Conservation (phyloP, 2,329 filamentous ascomycete genomes). For the Diaporthe batatas region DNA sequence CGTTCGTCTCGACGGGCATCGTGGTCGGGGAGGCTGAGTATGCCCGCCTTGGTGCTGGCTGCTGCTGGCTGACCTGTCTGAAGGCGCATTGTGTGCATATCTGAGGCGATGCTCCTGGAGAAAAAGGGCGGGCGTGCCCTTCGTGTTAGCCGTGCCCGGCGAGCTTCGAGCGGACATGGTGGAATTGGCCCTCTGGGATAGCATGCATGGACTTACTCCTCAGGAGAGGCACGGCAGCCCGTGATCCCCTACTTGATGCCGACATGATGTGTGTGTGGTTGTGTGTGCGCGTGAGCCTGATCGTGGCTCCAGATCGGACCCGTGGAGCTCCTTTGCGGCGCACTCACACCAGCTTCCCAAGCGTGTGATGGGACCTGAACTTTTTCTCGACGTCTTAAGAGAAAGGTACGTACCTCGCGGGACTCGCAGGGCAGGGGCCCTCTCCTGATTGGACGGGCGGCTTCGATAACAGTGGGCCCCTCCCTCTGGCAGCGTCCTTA, state of each 20-base stretch:
- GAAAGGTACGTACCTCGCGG: constrained; percentile 37
- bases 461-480: background rate
- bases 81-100: constrained; percentile 54
- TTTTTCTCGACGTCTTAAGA: constrained; percentile 39
- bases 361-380: constrained; percentile 34
- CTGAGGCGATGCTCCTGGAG: constrained; percentile 46
- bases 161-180: constrained; percentile 42
- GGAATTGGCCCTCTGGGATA: constrained; percentile 13
- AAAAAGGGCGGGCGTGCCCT: background rate
- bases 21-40: constrained; percentile 52
- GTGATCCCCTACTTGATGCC: constrained; percentile 69
- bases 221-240: constrained; percentile 62
- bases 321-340: constrained; percentile 39
- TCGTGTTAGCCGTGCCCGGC: constrained; percentile 47
- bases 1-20: constrained; percentile 47
- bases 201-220: constrained; percentile 56
- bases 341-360: constrained; percentile 31
- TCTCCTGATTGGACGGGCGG: constrained; percentile 2
- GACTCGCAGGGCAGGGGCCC: too few relatives aligned
- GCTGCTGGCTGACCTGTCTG: constrained; percentile 45
- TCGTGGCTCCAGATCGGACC: constrained; percentile 37
- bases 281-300: constrained; percentile 33
- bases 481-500: constrained; percentile 1
- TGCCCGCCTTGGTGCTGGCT: constrained; percentile 46
- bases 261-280: constrained; percentile 57